phyloP scores from a whole-genome alignment of 805 yeast genomes.

The Candida tallmaniae region DNA sequence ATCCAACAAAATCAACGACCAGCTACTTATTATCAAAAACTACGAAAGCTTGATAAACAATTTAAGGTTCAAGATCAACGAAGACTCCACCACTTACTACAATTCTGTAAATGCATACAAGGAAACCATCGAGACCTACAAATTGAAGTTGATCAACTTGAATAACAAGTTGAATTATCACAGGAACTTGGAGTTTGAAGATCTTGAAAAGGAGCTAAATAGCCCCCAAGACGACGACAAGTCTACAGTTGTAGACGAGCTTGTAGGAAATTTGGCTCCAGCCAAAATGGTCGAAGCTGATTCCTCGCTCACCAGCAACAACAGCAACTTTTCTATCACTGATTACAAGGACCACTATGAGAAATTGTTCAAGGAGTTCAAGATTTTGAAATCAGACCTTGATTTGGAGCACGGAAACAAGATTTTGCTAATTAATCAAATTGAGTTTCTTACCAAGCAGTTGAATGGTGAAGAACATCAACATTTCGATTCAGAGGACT shows the following conservation, averaged over 20 bases:
- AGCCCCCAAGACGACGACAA: neutral
- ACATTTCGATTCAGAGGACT: neutral
- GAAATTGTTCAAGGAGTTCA: conserved; percentile 29
- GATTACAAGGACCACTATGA: conserved; percentile 17
- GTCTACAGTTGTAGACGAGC: conserved; percentile 6
- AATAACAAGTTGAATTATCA: conserved; percentile 15
- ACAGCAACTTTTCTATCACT: neutral
- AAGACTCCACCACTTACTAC: conserved; percentile 22
- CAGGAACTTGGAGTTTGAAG: conserved; percentile 11
- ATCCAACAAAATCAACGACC: conserved; percentile 21
- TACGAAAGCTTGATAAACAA: conserved; percentile 25
- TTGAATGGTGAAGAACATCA: conserved; percentile 7
- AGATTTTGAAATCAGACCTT: conserved; percentile 43
- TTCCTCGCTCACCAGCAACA: neutral
- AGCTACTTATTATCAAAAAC: conserved; percentile 18
- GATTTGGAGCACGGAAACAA: conserved; percentile 52
- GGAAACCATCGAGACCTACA: conserved; percentile 29
- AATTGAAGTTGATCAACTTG: conserved; percentile 18
- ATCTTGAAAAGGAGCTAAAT: conserved; percentile 5
- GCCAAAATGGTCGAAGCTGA: too few relatives aligned
- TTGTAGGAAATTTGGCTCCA: conserved; percentile 1
- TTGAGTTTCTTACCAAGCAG: conserved; percentile 44
- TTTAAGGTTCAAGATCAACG: conserved; percentile 22
- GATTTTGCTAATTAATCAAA: conserved; percentile 49
- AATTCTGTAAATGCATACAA: conserved; percentile 30